Evolutionary conservation across 2,329 filamentous ascomycete genomes (phyloP).

Genomic region (Metarhizium guizhouense): DNA sequence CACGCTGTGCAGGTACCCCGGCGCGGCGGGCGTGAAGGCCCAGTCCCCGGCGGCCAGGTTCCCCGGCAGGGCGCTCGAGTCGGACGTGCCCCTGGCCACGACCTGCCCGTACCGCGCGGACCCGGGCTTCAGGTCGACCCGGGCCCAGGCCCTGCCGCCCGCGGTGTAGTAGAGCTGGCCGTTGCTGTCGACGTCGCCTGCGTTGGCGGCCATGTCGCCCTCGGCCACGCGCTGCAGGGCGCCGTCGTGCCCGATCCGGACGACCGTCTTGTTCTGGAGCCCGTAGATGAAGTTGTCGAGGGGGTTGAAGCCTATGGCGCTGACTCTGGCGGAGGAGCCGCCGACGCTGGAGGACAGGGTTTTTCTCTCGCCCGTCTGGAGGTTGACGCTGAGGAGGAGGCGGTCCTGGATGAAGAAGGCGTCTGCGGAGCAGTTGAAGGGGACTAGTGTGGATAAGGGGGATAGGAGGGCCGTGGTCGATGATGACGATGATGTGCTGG

Average conservation of each 20-base stretch:
- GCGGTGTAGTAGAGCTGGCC: conserved; percentile 2
- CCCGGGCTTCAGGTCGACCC: conserved; percentile 3
- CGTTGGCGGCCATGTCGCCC: neutral
- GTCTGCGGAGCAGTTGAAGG: conserved; percentile 1
- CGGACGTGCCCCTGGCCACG: neutral
- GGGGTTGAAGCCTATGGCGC: conserved; percentile 3
- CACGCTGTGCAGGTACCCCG: conserved; percentile 1
- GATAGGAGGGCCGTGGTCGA: neutral
- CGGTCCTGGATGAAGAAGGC: conserved; percentile 3
- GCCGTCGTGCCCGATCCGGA: conserved; percentile 4
- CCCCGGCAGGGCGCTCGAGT: neutral
- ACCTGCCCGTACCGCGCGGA: neutral
- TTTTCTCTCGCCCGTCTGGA: neutral
- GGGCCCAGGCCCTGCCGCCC: neutral
- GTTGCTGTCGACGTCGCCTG: conserved; percentile 4
- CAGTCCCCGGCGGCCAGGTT: neutral
- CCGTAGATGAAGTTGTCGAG: conserved; percentile 6
- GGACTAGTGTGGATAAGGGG: neutral
- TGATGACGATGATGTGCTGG: neutral
- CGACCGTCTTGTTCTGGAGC: neutral
- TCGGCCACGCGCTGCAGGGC: neutral
- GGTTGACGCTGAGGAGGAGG: neutral
- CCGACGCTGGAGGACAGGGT: neutral
- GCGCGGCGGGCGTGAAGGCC: neutral
- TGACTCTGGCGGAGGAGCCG: neutral